Conservation (phyloP, 2,329 filamentous ascomycete genomes). For the Aureobasidium sp. region DNA sequence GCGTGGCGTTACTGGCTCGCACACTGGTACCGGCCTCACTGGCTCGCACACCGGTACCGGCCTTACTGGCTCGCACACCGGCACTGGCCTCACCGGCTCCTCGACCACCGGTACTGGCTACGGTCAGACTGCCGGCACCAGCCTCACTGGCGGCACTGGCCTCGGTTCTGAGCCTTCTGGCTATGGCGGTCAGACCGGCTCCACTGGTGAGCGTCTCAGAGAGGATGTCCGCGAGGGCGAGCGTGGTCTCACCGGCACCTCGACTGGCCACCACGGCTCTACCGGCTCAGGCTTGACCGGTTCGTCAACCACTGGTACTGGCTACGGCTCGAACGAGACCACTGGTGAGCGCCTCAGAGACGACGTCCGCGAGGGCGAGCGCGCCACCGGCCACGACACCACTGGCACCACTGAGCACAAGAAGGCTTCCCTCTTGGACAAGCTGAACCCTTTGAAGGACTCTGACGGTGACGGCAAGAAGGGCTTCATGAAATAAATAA, state of each 20-base stretch:
- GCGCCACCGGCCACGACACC: neutral
- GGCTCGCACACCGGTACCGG: neutral
- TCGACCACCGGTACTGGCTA: neutral
- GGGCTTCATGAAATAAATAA: conserved; percentile 45
- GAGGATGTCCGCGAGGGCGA: conserved; percentile 3
- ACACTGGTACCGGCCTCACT: neutral
- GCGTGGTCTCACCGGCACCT: neutral
- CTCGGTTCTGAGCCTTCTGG: neutral
- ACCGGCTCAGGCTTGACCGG: neutral
- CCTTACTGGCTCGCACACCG: neutral
- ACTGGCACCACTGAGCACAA: conserved; percentile 19
- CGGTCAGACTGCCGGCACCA: neutral
- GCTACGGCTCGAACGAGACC: neutral
- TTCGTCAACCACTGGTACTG: neutral
- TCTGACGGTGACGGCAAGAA: conserved; percentile 49
- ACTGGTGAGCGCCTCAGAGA: neutral
- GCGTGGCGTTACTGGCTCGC: neutral
- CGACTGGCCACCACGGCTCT: neutral
- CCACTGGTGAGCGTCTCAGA: neutral
- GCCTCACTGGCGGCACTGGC: neutral
- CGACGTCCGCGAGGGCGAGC: conserved; percentile 4
- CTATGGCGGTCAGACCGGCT: neutral
- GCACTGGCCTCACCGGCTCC: too few relatives aligned
- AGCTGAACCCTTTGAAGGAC: conserved; percentile 49
- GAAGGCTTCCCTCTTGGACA: conserved; percentile 46